Evolutionary conservation across 371 early-diverging fungal genomes (phyloP).

Genomic region (Mucor indicus): DNA sequence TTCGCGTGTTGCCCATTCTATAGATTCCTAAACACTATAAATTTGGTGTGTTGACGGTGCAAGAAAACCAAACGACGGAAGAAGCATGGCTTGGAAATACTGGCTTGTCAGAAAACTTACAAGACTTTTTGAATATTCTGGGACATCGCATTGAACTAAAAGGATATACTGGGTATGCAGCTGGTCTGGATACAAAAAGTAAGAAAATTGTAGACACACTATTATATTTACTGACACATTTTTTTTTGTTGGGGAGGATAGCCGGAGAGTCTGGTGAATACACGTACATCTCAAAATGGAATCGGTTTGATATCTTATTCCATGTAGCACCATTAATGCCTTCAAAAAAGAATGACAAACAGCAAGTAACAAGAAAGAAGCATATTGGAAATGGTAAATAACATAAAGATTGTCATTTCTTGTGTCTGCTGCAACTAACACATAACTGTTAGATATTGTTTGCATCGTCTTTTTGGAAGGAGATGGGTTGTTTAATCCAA

Average conservation of each 20-base stretch:
- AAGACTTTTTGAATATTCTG: slow-evolving; percentile 66
- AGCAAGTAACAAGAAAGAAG: slow-evolving; percentile 78
- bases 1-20: not conserved
- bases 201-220: too few relatives aligned
- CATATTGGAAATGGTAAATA: slow-evolving; percentile 80
- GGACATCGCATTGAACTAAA: slow-evolving; percentile 71
- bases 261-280: slow-evolving; percentile 69
- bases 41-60: slow-evolving; percentile 73
- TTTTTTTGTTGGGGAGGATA: too few relatives aligned
- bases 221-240: too few relatives aligned
- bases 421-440: too few relatives aligned
- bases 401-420: too few relatives aligned
- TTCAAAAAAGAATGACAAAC: slow-evolving; percentile 60
- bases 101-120: slow-evolving; percentile 54
- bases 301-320: slow-evolving; percentile 79
- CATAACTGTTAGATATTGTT: slow-evolving; percentile 69
- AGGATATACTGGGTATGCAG: slow-evolving; percentile 79
- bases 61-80: slow-evolving; percentile 67
- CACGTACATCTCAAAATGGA: slow-evolving; percentile 75
- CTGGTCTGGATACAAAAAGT: slow-evolving; percentile 81
- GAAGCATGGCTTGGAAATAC: slow-evolving; percentile 76
- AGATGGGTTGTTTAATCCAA: slow-evolving; percentile 57
- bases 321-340: slow-evolving; percentile 83
- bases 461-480: slow-evolving; percentile 68
- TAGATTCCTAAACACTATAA: slow-evolving; percentile 74